Percentiles rank a stretch among this genome's conserved stretches.
These are phyloP conservation scores for Colletotrichum australisinense DNA, from an alignment of 2,329 filamentous ascomycete species.

Conservation along the genomic window DNA sequence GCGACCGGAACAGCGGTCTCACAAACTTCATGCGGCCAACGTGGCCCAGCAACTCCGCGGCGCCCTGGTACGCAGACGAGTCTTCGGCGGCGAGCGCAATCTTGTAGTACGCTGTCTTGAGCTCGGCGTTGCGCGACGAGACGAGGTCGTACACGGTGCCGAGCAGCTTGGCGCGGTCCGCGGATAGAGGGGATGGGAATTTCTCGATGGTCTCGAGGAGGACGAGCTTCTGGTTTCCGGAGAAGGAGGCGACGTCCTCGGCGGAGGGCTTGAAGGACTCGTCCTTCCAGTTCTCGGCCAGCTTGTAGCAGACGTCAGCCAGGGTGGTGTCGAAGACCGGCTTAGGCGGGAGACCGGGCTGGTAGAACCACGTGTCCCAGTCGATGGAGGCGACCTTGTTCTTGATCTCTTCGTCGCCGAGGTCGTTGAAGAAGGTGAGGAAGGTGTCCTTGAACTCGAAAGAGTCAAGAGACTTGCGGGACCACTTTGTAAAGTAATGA, in stretches of 20 bases:
- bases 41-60: slow-evolving; percentile 79
- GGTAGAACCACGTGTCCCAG: slow-evolving; percentile 92
- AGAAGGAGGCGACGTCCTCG: slow-evolving; percentile 79
- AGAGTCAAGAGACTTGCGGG: slow-evolving; percentile 88
- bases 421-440: slow-evolving; percentile 80
- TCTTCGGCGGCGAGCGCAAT: slow-evolving; percentile 83
- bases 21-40: slow-evolving; percentile 99
- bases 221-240: slow-evolving; percentile 89
- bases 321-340: slow-evolving; percentile 90
- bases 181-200: slow-evolving; percentile 71
- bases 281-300: slow-evolving; percentile 85
- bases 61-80: slow-evolving; percentile 73
- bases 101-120: slow-evolving; percentile 83
- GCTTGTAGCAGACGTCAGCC: slow-evolving; percentile 84
- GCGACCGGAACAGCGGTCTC: slow-evolving; percentile 80
- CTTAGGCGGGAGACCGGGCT: slow-evolving; percentile 89
- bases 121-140: slow-evolving; percentile 85
- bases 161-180: slow-evolving; percentile 76
- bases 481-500: slow-evolving; percentile 90
- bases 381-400: slow-evolving; percentile 79
- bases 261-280: slow-evolving; percentile 72
- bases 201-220: slow-evolving; percentile 85
- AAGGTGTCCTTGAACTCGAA: slow-evolving; percentile 94
- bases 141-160: slow-evolving; percentile 80
- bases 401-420: slow-evolving; percentile 71